Base-by-base conservation (phyloP, 495 filamentous ascomycete species). In the Xylaria castorea region DNA sequence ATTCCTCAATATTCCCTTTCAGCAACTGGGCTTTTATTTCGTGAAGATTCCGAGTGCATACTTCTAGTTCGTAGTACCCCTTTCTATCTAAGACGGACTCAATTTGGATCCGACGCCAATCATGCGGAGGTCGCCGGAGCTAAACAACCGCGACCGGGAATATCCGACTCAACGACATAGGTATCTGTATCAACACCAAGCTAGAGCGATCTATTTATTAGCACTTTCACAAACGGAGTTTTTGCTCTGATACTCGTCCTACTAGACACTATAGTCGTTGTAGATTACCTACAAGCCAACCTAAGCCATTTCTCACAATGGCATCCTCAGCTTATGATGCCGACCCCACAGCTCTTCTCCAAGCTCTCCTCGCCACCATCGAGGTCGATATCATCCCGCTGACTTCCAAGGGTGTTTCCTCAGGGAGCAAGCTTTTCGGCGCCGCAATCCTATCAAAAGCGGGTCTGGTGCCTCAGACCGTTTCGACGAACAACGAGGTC, bases 351-450 rank as follows among this genome's bases (percentile, higher is more conserved):
- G 30, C 75, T 1, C 77, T 83, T 12, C 74, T 84, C 6, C 73
- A 76, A 16, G 75, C 75, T 38, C 73, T 84, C 46, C 80, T 84
- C 38, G 60, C 60, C 53, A 36, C 79, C 50, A 80, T 81, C 48
- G 80, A 81, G 64, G 58, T 77, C 0, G 68, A 73, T 5, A 75
- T 84, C 1, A 74, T 83, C 42, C 81, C 82, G 0, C 74, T 83
- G 7, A 83, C 82, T 27, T 46, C 71, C 11, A 73, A 76, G 16
- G 80, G 81, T 46, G 81, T 82, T 62, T 78, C 75, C 9, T 80
- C 80, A 9, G 81, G 81, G 66, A 77, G 73, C 71, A 84, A 83
- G 68, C 75, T 84, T 50, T 83, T 83, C 74, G 82, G 82, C 36
- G 81, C 82, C 64, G 80, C 82, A 61, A 81, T 84, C 71, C 70